Conservation (phyloP, 192 early-diverging fungal genomes). For the Podila epigama region DNA sequence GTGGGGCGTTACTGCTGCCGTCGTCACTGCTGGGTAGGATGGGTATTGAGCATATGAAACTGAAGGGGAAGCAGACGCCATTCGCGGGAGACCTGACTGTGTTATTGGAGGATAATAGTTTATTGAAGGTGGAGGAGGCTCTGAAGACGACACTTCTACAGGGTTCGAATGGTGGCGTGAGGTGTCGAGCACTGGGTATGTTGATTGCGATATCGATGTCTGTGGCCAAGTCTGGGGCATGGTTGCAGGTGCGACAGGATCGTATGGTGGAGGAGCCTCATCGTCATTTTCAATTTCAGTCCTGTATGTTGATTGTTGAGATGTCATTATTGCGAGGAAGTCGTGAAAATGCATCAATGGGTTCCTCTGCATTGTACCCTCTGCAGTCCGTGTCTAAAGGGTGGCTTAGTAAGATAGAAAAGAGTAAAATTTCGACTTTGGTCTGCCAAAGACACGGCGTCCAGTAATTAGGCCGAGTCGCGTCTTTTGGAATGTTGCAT, state of each 20-base stretch:
- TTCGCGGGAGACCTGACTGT: background rate
- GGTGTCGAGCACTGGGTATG: constrained; percentile 11
- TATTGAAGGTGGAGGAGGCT: constrained; percentile 3
- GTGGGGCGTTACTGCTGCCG: background rate
- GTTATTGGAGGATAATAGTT: constrained; percentile 20
- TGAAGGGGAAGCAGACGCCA: background rate
- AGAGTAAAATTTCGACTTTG: too few species aligned
- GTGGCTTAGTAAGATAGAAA: too few species aligned
- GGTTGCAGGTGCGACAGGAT: constrained; percentile 4
- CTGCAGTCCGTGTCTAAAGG: too few species aligned
- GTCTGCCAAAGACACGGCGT: too few species aligned
- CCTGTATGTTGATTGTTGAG: constrained; percentile 5
- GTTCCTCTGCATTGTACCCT: background rate
- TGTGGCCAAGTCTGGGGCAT: background rate
- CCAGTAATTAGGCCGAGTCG: too few species aligned
- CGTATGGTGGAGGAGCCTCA: constrained; percentile 33
- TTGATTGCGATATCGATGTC: background rate
- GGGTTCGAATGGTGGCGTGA: constrained; percentile 7
- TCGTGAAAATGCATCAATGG: background rate
- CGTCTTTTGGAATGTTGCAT: too few species aligned
- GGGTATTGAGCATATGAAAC: background rate
- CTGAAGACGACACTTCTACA: background rate
- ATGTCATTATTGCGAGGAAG: constrained; percentile 9
- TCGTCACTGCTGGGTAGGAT: background rate
- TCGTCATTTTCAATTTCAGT: constrained; percentile 13